Conservation (phyloP, 2,329 filamentous ascomycete genomes). For the Fulvia fulva region DNA sequence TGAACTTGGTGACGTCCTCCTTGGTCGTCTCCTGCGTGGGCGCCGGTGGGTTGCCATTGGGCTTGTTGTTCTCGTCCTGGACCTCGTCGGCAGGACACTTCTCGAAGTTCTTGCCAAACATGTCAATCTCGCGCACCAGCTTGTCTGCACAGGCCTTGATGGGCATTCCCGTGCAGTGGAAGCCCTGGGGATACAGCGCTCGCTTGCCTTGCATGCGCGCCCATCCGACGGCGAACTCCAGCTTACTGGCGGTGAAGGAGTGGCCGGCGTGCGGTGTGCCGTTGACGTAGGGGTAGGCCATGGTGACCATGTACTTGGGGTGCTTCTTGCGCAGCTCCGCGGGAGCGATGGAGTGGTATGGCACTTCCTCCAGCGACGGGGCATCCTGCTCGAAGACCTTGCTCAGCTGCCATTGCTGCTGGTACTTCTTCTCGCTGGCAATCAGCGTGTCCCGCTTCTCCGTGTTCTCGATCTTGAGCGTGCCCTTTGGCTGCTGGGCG, state of each 20-base stretch:
- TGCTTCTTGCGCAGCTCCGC: slow-evolving; percentile 72
- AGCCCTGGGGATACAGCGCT: slow-evolving; percentile 84
- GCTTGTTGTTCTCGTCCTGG: slow-evolving; percentile 44
- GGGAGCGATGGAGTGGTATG: slow-evolving; percentile 67
- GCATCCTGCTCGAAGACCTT: slow-evolving; percentile 82
- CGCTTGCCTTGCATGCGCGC: slow-evolving; percentile 87
- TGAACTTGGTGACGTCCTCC: slow-evolving; percentile 87
- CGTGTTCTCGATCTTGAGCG: slow-evolving; percentile 68
- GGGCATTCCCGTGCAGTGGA: slow-evolving; percentile 95
- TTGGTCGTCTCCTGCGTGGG: slow-evolving; percentile 62
- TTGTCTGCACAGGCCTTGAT: slow-evolving; percentile 98
- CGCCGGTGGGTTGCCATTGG: slow-evolving; percentile 40
- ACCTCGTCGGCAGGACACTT: slow-evolving; percentile 62
- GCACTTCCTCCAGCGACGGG: slow-evolving; percentile 72
- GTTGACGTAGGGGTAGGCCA: slow-evolving; percentile 80
- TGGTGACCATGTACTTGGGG: slow-evolving; percentile 87
- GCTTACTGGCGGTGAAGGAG: slow-evolving; percentile 85
- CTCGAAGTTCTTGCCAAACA: slow-evolving; percentile 85
- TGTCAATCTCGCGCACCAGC: slow-evolving; percentile 79
- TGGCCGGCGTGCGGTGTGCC: slow-evolving; percentile 82
- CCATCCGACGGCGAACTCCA: slow-evolving; percentile 86
- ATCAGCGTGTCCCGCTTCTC: slow-evolving; percentile 83
- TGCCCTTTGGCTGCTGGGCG: slow-evolving; percentile 54
- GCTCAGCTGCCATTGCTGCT: slow-evolving; percentile 73
- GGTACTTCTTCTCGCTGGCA: slow-evolving; percentile 85